Conservation (phyloP, 805 yeast genomes). For the Cyberlindnera mrakii region DNA sequence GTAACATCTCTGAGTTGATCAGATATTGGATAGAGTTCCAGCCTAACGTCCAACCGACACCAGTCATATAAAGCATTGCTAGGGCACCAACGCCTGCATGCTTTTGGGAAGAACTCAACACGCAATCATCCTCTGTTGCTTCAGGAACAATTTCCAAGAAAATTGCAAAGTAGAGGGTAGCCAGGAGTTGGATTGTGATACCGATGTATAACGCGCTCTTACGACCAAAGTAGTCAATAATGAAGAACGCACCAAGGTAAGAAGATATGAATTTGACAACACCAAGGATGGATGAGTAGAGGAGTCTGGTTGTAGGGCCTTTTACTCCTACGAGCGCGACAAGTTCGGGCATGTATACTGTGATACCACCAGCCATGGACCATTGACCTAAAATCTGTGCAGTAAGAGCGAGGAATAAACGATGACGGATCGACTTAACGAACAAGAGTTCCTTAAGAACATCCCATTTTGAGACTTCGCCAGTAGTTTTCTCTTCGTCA, state of each 20-base stretch:
- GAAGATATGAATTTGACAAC: conserved; percentile 47
- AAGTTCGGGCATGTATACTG: conserved; percentile 50
- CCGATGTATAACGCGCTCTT: conserved; percentile 45
- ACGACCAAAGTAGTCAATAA: conserved; percentile 50
- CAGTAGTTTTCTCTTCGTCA: conserved; percentile 28
- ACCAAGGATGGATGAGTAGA: conserved; percentile 49
- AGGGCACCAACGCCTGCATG: conserved; percentile 42
- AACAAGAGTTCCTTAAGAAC: conserved; percentile 30
- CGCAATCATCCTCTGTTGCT: conserved; percentile 29
- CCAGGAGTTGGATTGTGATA: conserved; percentile 35
- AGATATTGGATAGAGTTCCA: conserved; percentile 52
- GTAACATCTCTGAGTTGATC: conserved; percentile 50
- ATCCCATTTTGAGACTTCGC: conserved; percentile 19
- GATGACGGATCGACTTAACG: conserved; percentile 37
- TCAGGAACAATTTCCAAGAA: conserved; percentile 41
- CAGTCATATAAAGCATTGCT: conserved; percentile 43
- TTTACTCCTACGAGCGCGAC: conserved; percentile 41
- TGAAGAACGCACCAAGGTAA: conserved; percentile 43
- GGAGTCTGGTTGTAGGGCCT: conserved; percentile 30
- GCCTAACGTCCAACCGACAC: conserved; percentile 56
- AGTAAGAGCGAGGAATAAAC: conserved; percentile 36
- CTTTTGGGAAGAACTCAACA: conserved; percentile 26
- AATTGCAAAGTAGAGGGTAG: conserved; percentile 41
- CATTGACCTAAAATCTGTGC: conserved; percentile 49
- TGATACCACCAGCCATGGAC: conserved; percentile 54